phyloP scores from a whole-genome alignment of 1,139 yeast species.

The Hansenula lynferdii region DNA sequence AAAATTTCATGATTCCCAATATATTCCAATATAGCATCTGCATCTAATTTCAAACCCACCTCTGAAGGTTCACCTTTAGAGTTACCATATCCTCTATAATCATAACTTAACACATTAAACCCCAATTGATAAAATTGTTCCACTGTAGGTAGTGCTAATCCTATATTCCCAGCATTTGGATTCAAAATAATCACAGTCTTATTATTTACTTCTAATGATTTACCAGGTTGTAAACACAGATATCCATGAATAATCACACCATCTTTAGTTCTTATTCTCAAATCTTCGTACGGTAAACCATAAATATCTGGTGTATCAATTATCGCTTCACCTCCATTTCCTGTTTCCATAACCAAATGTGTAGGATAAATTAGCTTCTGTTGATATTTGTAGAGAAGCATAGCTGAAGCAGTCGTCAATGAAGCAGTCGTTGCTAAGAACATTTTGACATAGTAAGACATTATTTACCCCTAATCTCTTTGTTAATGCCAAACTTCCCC shows the following conservation, averaged over 20 bases:
- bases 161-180: constrained; percentile 97
- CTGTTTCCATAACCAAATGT: background rate
- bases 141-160: constrained; percentile 84
- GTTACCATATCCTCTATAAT: constrained; percentile 90
- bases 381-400: constrained; percentile 66
- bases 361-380: constrained; percentile 67
- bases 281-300: constrained; percentile 64
- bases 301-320: constrained; percentile 79
- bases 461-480: too few relatives aligned
- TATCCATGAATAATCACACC: constrained; percentile 50
- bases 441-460: constrained; percentile 19
- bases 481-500: too few relatives aligned
- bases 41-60: constrained; percentile 76
- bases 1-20: constrained; percentile 48
- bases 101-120: constrained; percentile 78
- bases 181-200: constrained; percentile 76
- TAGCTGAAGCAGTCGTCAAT: constrained; percentile 32
- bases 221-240: constrained; percentile 34
- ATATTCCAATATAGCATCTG: constrained; percentile 64
- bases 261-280: constrained; percentile 62
- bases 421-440: constrained; percentile 25
- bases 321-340: constrained; percentile 69
- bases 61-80: constrained; percentile 81
- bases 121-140: constrained; percentile 62
- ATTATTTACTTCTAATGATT: constrained; percentile 15